Evolutionary conservation across 257 asterid species (phyloP).

Genomic region (Plectranthus barbatus): DNA sequence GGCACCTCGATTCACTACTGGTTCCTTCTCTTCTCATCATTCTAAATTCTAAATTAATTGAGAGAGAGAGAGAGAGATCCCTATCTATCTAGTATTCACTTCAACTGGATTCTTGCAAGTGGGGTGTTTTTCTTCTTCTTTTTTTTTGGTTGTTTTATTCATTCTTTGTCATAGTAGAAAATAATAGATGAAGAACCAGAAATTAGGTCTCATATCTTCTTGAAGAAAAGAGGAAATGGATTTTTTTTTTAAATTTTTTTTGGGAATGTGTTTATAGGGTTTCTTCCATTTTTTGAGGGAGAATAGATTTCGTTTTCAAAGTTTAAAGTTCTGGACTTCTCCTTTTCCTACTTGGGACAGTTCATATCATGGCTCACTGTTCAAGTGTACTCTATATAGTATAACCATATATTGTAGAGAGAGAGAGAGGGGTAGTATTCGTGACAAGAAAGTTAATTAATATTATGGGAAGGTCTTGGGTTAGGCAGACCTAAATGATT

Average conservation of each 20-base stretch:
- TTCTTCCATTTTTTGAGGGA: neutral
- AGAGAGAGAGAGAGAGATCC: too few species aligned
- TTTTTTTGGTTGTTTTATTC: neutral
- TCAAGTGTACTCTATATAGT: slow-evolving; percentile 19
- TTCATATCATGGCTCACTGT: slow-evolving; percentile 32
- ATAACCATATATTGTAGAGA: slow-evolving; percentile 5
- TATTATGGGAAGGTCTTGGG: too few species aligned
- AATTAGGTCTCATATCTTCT: neutral
- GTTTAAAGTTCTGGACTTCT: neutral
- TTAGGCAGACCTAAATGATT: too few species aligned
- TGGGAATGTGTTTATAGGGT: neutral
- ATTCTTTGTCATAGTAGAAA: neutral
- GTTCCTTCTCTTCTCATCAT: neutral
- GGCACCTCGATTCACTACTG: slow-evolving; percentile 34
- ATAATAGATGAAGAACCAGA: neutral
- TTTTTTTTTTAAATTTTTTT: too few species aligned
- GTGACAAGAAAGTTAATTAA: neutral
- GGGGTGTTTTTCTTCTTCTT: neutral
- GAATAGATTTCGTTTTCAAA: neutral
- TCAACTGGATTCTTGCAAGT: too few species aligned
- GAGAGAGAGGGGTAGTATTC: neutral
- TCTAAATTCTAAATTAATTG: neutral
- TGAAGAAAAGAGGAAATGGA: neutral
- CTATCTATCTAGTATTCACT: too few species aligned
- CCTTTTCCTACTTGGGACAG: slow-evolving; percentile 15